Evolutionary conservation across 2,329 filamentous ascomycete species (phyloP), one percentile per base, ranked within the genome.

Genomic region (Domatiomyces catenatus): DNA sequence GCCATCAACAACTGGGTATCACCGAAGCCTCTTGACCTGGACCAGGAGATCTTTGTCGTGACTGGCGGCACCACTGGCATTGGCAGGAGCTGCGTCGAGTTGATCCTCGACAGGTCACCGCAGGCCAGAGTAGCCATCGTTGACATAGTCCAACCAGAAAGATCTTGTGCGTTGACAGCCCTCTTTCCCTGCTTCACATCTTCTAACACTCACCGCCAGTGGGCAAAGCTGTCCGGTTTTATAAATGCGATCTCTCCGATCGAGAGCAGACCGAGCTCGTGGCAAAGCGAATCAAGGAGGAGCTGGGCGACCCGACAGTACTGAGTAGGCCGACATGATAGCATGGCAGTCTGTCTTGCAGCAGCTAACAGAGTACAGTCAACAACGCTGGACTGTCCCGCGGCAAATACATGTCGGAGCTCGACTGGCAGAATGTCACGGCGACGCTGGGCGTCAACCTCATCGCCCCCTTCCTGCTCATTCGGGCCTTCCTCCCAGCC

Each of bases 61-160:
- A 49, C 84, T 0, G 84, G 85, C 5, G 84, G 84, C 8, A 78
- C 80, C 36, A 77, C 78, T 52, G 85, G 84, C 0, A 86, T 89
- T 59, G 84, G 85, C 12, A 76, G 75, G 17, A 67, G 74, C 39
- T 72, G 86, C 1, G 83, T 83, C 6, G 71, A 73, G 55, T 63
- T 81, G 47, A 69, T 90, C 12, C 77, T 0, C 76, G 80, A 63
- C 22, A 20, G 26, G 8, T n/a, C 15, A 19, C 42, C 42, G 18
- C 3, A 43, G n/a, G 42, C 42, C 18, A n/a, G 42, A n/a, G 42
- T 43, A 5, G 42, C 18, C 3, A 19, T 43, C 42, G 8, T 43
- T 19, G 42, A 43, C 18, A n/a, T 43, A 3, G 15, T 24, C 6
- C 22, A 24, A 6, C 22, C 22, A 3, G 22, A 24, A 6, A 24